phyloP scores from a whole-genome alignment of 1,284 basidiomycete genomes.

The Ceratobasidium theobromae region DNA sequence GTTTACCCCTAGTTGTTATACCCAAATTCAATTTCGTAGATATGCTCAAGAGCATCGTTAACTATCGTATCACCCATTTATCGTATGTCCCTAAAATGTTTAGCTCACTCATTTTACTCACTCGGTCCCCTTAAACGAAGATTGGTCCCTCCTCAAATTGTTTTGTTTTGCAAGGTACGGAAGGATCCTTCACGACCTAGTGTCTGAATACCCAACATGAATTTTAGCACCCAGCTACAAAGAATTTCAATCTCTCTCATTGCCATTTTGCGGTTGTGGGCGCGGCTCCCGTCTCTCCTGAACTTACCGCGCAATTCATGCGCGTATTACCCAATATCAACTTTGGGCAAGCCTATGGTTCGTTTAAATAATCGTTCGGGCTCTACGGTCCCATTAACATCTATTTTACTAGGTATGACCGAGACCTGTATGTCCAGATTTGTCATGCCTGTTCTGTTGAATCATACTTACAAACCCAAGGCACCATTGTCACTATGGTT shows the following conservation, averaged over 20 bases:
- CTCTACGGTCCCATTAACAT: slow-evolving; percentile 8
- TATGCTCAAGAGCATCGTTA: slow-evolving; percentile 68
- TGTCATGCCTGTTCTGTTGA: not conserved
- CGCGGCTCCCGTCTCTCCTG: slow-evolving; percentile 72
- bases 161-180: slow-evolving; percentile 59
- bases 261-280: slow-evolving; percentile 64
- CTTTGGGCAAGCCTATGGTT: slow-evolving; percentile 69
- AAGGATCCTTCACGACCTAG: not conserved
- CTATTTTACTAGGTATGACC: slow-evolving; percentile 45
- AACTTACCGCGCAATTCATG: slow-evolving; percentile 58
- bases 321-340: slow-evolving; percentile 58
- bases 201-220: not conserved
- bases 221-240: slow-evolving; percentile 61
- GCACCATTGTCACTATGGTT: slow-evolving; percentile 33
- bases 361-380: slow-evolving; percentile 31
- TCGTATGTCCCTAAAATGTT: slow-evolving; percentile 49
- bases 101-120: slow-evolving; percentile 15
- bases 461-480: not conserved
- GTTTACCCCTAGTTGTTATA: slow-evolving; percentile 63
- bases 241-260: slow-evolving; percentile 64
- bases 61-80: slow-evolving; percentile 65
- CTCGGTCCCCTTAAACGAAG: slow-evolving; percentile 51
- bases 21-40: slow-evolving; percentile 69
- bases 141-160: slow-evolving; percentile 66
- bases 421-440: slow-evolving; percentile 49